A percentile compares a stretch with the other conserved stretches of the same genome.
Conservation (phyloP, 2,329 filamentous ascomycete species). For the Aspergillus aculeatinus region DNA sequence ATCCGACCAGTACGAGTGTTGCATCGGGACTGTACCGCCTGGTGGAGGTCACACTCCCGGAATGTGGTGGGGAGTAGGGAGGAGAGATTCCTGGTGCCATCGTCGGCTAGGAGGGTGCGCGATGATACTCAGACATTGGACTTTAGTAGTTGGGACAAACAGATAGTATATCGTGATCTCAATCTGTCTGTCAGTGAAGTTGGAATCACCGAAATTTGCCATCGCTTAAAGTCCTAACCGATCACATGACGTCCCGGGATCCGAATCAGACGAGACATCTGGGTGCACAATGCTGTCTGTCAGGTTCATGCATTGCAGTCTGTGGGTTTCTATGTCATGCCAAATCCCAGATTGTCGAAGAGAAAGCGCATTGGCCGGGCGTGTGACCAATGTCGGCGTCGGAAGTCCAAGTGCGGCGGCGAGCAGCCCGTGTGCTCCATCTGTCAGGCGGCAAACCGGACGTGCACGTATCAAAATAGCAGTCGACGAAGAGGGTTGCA, state of each 20-base stretch:
- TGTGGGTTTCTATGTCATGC: not conserved
- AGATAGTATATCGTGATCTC: too few species aligned
- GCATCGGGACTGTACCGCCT: conserved; percentile 16
- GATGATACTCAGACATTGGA: too few species aligned
- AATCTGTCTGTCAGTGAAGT: too few species aligned
- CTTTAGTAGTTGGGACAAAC: too few species aligned
- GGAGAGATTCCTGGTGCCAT: too few species aligned
- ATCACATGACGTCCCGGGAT: not conserved
- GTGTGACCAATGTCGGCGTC: conserved; percentile 62
- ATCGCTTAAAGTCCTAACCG: not conserved
- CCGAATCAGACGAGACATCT: too few species aligned
- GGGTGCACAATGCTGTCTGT: not conserved
- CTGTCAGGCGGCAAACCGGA: conserved; percentile 42
- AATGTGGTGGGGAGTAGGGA: not conserved
- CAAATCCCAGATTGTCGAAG: not conserved
- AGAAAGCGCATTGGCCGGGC: conserved; percentile 50
- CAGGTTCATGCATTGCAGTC: not conserved
- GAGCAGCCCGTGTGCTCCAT: conserved; percentile 64
- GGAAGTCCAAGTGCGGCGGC: conserved; percentile 69
- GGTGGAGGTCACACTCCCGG: not conserved
- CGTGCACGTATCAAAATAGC: conserved; percentile 21
- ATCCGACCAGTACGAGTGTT: conserved; percentile 66
- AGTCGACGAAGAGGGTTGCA: conserved; percentile 62
- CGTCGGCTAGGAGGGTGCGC: too few species aligned
- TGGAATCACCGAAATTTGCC: not conserved